These are phyloP conservation scores for Globisporangium solare DNA, from an alignment of 352 stramenopile genomes.

Conservation along the genomic window DNA sequence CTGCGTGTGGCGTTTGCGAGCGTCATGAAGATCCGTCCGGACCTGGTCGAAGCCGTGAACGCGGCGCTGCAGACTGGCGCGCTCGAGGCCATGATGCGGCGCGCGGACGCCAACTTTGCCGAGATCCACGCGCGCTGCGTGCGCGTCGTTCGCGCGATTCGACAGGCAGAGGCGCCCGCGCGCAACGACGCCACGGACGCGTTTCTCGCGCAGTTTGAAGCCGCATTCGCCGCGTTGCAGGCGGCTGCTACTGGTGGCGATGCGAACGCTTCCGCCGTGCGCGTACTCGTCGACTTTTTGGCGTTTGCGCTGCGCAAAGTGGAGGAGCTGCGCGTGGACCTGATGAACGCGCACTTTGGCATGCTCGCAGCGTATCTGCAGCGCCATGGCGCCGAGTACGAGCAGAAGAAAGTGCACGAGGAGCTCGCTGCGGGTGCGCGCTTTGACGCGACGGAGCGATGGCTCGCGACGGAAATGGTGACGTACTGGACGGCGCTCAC, in stretches of 20 bases:
- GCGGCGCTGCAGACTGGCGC: conserved; percentile 23
- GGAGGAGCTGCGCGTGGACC: conserved; percentile 56
- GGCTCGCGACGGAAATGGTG: conserved; percentile 38
- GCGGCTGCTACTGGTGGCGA: background rate
- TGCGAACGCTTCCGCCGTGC: conserved; percentile 9
- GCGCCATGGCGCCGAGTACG: conserved; percentile 58
- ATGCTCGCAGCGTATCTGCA: conserved; percentile 50
- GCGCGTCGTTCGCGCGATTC: conserved; percentile 40
- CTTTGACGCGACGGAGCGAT: conserved; percentile 44
- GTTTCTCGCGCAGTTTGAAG: conserved; percentile 30
- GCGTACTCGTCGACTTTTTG: conserved; percentile 54
- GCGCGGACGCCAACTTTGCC: conserved; percentile 21
- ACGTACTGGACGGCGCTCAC: conserved; percentile 24
- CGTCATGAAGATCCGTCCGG: conserved; percentile 17
- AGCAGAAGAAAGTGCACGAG: conserved; percentile 47
- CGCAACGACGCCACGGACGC: conserved; percentile 35
- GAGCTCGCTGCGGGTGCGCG: conserved; percentile 18
- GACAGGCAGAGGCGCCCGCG: conserved; percentile 43
- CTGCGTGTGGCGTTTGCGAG: conserved; percentile 33
- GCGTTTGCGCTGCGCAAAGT: conserved; percentile 63
- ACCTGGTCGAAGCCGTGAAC: conserved; percentile 37
- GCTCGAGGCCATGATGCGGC: conserved; percentile 33
- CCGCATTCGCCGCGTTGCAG: conserved; percentile 18
- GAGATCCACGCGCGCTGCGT: conserved; percentile 38
- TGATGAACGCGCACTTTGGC: conserved; percentile 53